Evolutionary conservation across 1,139 yeast species (phyloP).

Genomic region (Candida sanyaensis): DNA sequence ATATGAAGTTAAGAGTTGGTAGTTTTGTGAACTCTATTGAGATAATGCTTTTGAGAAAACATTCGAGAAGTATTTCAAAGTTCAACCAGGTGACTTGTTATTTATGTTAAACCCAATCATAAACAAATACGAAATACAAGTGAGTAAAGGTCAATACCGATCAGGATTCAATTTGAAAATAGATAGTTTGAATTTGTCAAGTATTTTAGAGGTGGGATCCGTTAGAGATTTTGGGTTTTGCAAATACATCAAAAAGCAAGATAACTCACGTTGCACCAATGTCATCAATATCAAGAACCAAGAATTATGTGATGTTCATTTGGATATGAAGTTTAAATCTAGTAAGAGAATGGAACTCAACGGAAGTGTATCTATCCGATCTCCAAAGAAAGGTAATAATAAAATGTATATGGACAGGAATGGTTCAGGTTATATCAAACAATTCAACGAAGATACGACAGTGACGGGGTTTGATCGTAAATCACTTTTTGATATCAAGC

Average conservation of each 20-base stretch:
- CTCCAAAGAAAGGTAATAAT: slow-evolving; percentile 31
- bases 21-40: slow-evolving; percentile 62
- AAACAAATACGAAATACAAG: slow-evolving; percentile 18
- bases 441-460: slow-evolving; percentile 29
- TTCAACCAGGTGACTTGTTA: slow-evolving; percentile 72
- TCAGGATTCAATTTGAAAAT: slow-evolving; percentile 63
- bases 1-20: slow-evolving; percentile 63
- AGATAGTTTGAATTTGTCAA: slow-evolving; percentile 43
- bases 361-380: slow-evolving; percentile 52
- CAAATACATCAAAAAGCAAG: slow-evolving; percentile 41
- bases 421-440: slow-evolving; percentile 12
- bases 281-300: slow-evolving; percentile 57
- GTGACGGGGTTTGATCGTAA: slow-evolving; percentile 16
- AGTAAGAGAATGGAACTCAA: slow-evolving; percentile 74
- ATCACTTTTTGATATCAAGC: slow-evolving; percentile 17
- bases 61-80: slow-evolving; percentile 69
- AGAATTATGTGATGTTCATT: slow-evolving; percentile 71
- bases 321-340: slow-evolving; percentile 56
- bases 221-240: slow-evolving; percentile 75
- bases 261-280: slow-evolving; percentile 54
- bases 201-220: slow-evolving; percentile 71
- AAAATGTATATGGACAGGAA: slow-evolving; percentile 22
- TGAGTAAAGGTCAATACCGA: slow-evolving; percentile 6
- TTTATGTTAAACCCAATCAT: slow-evolving; percentile 76
- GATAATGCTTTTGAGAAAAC: slow-evolving; percentile 69